These are phyloP conservation scores for Coemansia erecta DNA, from an alignment of 192 early-diverging fungal genomes.

Conservation along the genomic window DNA sequence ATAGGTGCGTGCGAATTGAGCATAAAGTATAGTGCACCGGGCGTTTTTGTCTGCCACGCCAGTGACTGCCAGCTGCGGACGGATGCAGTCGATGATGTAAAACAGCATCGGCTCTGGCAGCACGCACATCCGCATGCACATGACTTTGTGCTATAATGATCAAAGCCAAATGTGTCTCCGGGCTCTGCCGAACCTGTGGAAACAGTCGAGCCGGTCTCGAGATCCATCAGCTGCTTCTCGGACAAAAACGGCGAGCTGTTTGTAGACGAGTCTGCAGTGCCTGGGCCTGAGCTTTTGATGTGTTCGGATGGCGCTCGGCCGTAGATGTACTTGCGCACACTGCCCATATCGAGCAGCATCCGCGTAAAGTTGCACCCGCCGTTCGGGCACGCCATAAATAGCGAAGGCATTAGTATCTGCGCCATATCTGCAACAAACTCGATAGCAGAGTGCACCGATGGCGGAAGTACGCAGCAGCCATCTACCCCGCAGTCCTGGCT, in stretches of 20 bases:
- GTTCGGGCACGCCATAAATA: slow-evolving; percentile 35
- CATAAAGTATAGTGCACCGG: neutral
- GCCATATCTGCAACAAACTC: slow-evolving; percentile 46
- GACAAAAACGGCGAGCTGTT: neutral
- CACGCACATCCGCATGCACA: slow-evolving; percentile 32
- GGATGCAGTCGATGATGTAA: slow-evolving; percentile 22
- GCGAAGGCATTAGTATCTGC: slow-evolving; percentile 35
- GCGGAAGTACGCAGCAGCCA: slow-evolving; percentile 11
- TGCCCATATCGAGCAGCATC: slow-evolving; percentile 3
- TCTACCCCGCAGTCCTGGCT: neutral
- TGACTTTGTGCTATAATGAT: slow-evolving; percentile 1
- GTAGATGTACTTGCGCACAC: neutral
- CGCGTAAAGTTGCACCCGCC: slow-evolving; percentile 16
- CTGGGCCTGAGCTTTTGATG: neutral
- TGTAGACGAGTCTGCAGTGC: slow-evolving; percentile 1
- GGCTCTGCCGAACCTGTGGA: slow-evolving; percentile 20
- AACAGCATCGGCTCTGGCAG: slow-evolving; percentile 29
- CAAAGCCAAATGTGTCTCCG: slow-evolving; percentile 37
- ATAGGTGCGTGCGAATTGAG: slow-evolving; percentile 1
- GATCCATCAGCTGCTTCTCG: slow-evolving; percentile 4
- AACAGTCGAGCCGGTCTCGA: neutral
- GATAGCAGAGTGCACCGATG: slow-evolving; percentile 23
- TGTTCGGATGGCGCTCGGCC: neutral
- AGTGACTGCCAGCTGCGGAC: slow-evolving; percentile 22
- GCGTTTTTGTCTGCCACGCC: slow-evolving; percentile 15